These are phyloP conservation scores for Hymenoscyphus infarciens DNA, from an alignment of 2,329 filamentous ascomycete genomes.

Conservation along the genomic window DNA sequence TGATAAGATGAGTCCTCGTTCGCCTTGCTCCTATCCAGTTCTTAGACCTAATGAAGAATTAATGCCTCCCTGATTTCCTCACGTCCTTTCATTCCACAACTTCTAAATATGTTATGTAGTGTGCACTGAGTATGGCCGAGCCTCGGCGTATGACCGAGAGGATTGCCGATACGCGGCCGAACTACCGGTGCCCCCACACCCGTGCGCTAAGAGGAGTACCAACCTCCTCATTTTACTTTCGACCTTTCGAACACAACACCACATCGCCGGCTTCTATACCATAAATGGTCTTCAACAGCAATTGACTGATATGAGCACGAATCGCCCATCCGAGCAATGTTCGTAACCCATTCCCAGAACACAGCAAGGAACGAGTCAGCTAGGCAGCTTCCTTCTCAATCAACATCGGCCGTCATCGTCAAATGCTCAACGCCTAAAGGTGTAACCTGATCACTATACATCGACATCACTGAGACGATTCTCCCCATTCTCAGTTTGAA, in stretches of 20 bases:
- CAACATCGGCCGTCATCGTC: not conserved
- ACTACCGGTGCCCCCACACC: no score
- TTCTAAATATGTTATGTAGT: no score
- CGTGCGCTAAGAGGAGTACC: not conserved
- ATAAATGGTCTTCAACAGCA: not conserved
- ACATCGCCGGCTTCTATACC: not conserved
- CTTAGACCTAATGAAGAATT: no score
- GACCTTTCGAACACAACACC: no score
- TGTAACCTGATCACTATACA: not conserved
- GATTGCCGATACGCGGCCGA: no score
- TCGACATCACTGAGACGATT: not conserved
- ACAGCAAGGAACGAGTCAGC: not conserved
- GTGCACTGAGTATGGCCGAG: no score
- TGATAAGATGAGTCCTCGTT: no score
- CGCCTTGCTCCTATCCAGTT: no score
- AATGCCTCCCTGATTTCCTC: no score
- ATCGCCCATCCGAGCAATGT: not conserved
- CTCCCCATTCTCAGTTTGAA: not conserved
- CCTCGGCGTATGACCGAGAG: no score
- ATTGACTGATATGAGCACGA: not conserved
- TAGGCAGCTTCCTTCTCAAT: not conserved
- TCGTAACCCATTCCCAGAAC: not conserved
- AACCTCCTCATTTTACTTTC: not conserved
- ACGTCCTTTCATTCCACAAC: no score
- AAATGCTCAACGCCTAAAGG: not conserved